These are phyloP conservation scores for Penicillium coprophilum DNA, from an alignment of 495 filamentous ascomycete species.

Conservation along the genomic window DNA sequence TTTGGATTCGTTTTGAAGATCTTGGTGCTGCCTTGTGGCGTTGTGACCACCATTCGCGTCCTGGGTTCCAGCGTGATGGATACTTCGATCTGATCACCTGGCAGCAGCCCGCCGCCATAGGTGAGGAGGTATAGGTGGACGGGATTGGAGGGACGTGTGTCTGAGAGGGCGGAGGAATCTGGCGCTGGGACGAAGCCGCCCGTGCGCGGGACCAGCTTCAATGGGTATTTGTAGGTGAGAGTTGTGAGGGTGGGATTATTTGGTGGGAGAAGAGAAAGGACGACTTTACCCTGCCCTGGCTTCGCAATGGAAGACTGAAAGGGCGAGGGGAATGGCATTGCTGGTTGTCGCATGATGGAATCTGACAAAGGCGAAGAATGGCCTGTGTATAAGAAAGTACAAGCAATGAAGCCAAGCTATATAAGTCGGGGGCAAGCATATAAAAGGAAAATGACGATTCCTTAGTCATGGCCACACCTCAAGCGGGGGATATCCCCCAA, in stretches of 20 bases:
- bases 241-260: slow-evolving; percentile 67
- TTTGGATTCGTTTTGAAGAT: slow-evolving; percentile 74
- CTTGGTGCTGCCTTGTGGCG: slow-evolving; percentile 89
- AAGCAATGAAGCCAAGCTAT: neutral
- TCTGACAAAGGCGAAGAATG: neutral
- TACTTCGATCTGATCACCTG: slow-evolving; percentile 78
- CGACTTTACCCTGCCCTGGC: slow-evolving; percentile 75
- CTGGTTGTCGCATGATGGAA: slow-evolving; percentile 33
- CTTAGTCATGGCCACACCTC: slow-evolving; percentile 5
- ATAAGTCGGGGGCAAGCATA: slow-evolving; percentile 9
- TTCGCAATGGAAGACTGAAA: slow-evolving; percentile 70
- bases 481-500: neutral
- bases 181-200: slow-evolving; percentile 44
- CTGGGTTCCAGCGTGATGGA: slow-evolving; percentile 59
- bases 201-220: slow-evolving; percentile 79
- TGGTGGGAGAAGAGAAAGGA: slow-evolving; percentile 70
- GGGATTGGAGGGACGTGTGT: slow-evolving; percentile 35
- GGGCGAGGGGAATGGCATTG: slow-evolving; percentile 49
- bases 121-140: slow-evolving; percentile 83
- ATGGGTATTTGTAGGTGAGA: slow-evolving; percentile 86
- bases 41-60: slow-evolving; percentile 78
- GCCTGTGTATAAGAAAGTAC: no score
- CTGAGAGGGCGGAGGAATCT: slow-evolving; percentile 27
- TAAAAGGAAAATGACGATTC: neutral
- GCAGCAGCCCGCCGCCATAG: slow-evolving; percentile 91